Conservation (phyloP, 2,329 filamentous ascomycete species). For the Ophidiomyces ophidiicola region DNA sequence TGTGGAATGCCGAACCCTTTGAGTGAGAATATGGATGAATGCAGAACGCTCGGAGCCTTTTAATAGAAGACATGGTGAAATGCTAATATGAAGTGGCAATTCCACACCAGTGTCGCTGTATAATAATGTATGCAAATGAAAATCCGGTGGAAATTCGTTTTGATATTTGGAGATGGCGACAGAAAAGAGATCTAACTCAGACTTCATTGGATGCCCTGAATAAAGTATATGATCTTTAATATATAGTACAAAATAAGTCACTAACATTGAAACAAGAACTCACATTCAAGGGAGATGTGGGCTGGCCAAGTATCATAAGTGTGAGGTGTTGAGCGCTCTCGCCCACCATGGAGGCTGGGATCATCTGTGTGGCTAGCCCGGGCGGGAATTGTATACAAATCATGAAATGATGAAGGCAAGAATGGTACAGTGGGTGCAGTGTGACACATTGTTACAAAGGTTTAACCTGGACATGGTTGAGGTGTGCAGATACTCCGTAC, state of each 20-base stretch:
- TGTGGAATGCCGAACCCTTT: constrained; percentile 32
- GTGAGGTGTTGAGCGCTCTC: constrained; percentile 71
- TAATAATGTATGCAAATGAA: constrained; percentile 53
- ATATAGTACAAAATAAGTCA: neutral
- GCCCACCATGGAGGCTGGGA: constrained; percentile 70
- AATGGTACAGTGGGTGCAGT: no score
- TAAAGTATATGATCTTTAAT: constrained; percentile 13
- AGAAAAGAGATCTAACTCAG: constrained; percentile 25
- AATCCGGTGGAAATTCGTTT: constrained; percentile 33
- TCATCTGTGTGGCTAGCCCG: constrained; percentile 69
- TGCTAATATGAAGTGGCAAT: constrained; percentile 75
- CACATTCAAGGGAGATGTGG: constrained; percentile 89
- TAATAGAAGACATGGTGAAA: constrained; percentile 71
- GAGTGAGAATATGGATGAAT: constrained; percentile 50
- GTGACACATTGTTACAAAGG: no score
- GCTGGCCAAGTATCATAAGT: constrained; percentile 83
- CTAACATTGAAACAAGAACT: constrained; percentile 25
- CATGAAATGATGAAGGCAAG: constrained; percentile 68
- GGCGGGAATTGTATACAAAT: constrained; percentile 75
- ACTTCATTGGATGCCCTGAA: constrained; percentile 31
- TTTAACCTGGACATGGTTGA: no score
- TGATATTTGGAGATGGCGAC: constrained; percentile 21
- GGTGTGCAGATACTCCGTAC: no score
- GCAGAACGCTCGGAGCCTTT: constrained; percentile 55
- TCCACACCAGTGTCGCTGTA: constrained; percentile 65